Evolutionary conservation across 148 eudicot genomes (phyloP).

Genomic region (Camellia lanceoleosa): DNA sequence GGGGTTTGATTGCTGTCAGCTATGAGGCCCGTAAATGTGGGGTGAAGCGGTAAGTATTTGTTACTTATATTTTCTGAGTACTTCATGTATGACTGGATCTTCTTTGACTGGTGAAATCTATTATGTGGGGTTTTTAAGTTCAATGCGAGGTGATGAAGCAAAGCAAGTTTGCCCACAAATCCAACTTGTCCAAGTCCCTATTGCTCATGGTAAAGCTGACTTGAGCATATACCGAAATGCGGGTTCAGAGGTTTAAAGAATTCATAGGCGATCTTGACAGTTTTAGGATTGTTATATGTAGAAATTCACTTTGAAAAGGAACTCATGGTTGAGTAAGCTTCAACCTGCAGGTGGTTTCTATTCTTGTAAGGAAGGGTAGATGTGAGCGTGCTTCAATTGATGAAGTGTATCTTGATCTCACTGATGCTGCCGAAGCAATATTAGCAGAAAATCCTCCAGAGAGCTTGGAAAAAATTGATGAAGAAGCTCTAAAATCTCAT

Average conservation of each 20-base stretch:
- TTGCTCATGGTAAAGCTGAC: conserved; percentile 95
- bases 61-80: neutral
- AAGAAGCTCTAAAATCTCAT: conserved; percentile 81
- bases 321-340: conserved; percentile 7
- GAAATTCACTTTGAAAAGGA: neutral
- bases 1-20: conserved; percentile 87
- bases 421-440: conserved; percentile 81
- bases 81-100: conserved; percentile 6
- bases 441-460: conserved; percentile 68
- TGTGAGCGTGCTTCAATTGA: conserved; percentile 98
- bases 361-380: conserved; percentile 76
- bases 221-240: conserved; percentile 77
- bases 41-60: conserved; percentile 68
- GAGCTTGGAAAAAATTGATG: conserved; percentile 52
- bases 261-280: neutral
- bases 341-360: conserved; percentile 73
- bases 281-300: neutral
- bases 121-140: conserved; percentile 37
- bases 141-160: conserved; percentile 96
- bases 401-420: conserved; percentile 94
- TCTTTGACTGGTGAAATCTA: conserved; percentile 9
- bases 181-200: conserved; percentile 89
- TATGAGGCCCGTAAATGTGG: conserved; percentile 90
- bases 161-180: conserved; percentile 77
- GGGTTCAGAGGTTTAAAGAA: conserved; percentile 78